phyloP scores from a whole-genome alignment of 768 basidiomycete genomes.

The Boletus pseudo-olivaceus region DNA sequence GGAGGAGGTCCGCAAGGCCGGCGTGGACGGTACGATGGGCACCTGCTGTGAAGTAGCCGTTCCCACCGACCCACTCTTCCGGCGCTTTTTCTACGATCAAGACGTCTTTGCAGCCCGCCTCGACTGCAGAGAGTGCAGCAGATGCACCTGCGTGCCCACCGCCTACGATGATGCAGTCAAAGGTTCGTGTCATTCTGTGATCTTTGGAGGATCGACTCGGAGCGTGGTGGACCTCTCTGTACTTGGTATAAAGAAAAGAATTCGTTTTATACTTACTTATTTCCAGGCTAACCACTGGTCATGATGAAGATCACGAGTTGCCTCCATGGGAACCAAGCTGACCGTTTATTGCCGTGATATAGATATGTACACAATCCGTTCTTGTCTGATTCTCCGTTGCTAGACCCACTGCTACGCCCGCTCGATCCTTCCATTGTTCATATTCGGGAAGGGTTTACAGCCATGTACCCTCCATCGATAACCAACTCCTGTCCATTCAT shows the following conservation, averaged over 20 bases:
- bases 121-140: conserved; percentile 57
- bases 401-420: background rate
- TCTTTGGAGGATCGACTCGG: background rate
- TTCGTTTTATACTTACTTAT: background rate
- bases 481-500: conserved; percentile 76
- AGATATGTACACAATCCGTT: background rate
- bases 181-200: conserved; percentile 18
- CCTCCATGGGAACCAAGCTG: background rate
- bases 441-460: conserved; percentile 62
- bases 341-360: background rate
- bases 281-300: background rate
- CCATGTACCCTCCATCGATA: conserved; percentile 70
- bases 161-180: conserved; percentile 61
- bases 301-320: background rate
- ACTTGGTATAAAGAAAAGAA: background rate
- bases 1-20: conserved; percentile 58
- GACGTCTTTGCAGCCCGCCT: conserved; percentile 58
- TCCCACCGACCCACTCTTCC: conserved; percentile 61
- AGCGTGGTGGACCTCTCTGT: background rate
- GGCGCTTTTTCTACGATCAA: conserved; percentile 67
- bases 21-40: conserved; percentile 61
- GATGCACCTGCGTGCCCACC: conserved; percentile 67
- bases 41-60: conserved; percentile 71
- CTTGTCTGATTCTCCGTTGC: background rate
- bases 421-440: conserved; percentile 19